Conservation (phyloP, 768 basidiomycete species). For the Mycena latifolia region DNA sequence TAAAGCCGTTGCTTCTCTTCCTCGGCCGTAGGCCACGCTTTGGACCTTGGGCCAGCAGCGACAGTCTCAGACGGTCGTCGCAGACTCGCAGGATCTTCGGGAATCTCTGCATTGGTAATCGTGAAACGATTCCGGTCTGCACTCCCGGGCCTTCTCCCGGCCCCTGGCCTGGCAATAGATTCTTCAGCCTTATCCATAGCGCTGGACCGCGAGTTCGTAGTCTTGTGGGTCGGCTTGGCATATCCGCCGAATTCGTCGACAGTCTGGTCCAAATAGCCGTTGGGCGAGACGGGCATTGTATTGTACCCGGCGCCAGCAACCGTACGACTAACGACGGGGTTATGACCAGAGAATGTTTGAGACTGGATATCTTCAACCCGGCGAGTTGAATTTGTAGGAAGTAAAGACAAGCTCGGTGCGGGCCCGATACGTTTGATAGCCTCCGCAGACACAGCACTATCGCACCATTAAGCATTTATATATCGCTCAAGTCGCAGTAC, state of each 20-base stretch:
- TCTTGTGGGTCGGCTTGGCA: constrained; percentile 26
- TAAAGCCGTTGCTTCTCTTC: constrained; percentile 79
- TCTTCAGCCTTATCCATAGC: constrained; percentile 18
- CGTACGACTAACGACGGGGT: constrained; percentile 30
- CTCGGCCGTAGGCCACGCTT: constrained; percentile 65
- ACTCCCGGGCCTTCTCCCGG: constrained; percentile 36
- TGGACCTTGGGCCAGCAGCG: constrained; percentile 25
- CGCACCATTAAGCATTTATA: constrained; percentile 15
- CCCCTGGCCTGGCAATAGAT: constrained; percentile 23
- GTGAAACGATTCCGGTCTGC: constrained; percentile 50
- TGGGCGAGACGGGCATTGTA: constrained; percentile 29
- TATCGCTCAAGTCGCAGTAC: constrained; percentile 38
- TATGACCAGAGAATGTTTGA: constrained; percentile 35
- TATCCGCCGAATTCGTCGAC: constrained; percentile 38
- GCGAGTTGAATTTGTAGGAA: constrained; percentile 40
- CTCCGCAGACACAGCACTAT: constrained; percentile 77
- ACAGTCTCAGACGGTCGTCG: constrained; percentile 13
- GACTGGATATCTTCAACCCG: constrained; percentile 28
- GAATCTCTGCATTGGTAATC: constrained; percentile 54
- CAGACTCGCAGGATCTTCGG: constrained; percentile 34
- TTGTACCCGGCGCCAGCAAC: constrained; percentile 26
- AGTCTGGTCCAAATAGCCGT: constrained; percentile 10
- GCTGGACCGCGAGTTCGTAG: constrained; percentile 31
- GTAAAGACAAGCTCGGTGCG: constrained; percentile 59
- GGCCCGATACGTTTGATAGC: constrained; percentile 72